Evolutionary conservation across 805 yeast genomes (phyloP), one percentile per base, ranked within the genome.

Genomic region (Metschnikowia rubicola): DNA sequence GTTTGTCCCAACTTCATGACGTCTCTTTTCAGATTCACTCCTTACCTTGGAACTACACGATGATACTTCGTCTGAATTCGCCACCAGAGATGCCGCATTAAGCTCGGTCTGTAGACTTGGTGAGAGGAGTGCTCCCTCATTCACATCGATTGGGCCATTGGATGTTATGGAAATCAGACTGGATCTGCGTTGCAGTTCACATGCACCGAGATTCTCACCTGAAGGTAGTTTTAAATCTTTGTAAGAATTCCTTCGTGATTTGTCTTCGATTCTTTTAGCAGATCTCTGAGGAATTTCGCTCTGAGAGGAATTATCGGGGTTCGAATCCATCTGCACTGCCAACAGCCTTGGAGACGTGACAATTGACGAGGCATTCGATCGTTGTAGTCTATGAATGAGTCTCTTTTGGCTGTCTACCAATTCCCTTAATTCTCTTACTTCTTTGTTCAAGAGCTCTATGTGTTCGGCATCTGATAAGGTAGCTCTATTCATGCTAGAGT

Each of bases 401-500:
- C 10, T 13, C 7, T 32, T 12, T 29, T 38, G 42, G n/a, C 34
- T 15, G 12, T n/a, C n/a, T 7, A 34, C 11, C 5, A 32, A 12
- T 9, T 30, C 29, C 33, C 34, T 9, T 30, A 44, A 37, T 5
- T 38, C 35, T 9, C 30, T 10, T 12, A 41, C 41, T 35, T 31
- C 36, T 8, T 17, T 10, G 13, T 44, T 39, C 33, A 72, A 55
- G 35, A 58, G 67, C 44, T 70, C 73, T 30, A 68, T 68, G 51
- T 48, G 68, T 41, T 70, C 67, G 4, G 45, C 51, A 41, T 62
- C 69, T 10, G 65, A 44, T 15, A 68, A 50, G 9, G 45, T 34
- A 11, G 63, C 56, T 35, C 73, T 51, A 48, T 71, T 70, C 44
- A 71, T 71, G 17, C 52, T 50, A 3, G 71, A 67, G 47, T 70